These are phyloP conservation scores for Paulownia fortunei DNA, from an alignment of 257 asterid species.

Conservation along the genomic window DNA sequence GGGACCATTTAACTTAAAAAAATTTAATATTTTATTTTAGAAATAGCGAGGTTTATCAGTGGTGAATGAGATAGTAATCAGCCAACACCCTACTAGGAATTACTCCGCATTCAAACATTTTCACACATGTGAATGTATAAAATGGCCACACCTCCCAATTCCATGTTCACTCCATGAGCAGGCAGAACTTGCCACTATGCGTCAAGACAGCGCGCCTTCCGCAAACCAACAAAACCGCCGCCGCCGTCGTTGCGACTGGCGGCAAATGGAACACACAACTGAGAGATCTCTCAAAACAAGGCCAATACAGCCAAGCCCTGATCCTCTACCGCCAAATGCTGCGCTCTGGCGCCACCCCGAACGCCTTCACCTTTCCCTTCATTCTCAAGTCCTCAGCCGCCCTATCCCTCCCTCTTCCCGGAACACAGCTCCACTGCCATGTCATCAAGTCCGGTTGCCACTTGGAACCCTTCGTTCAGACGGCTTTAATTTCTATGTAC, in stretches of 20 bases:
- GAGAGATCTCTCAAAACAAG: slow-evolving; percentile 70
- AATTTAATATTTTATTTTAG: no score
- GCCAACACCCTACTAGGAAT: neutral
- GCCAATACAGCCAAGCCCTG: slow-evolving; percentile 60
- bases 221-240: slow-evolving; percentile 30
- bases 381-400: slow-evolving; percentile 77
- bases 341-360: slow-evolving; percentile 65
- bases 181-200: slow-evolving; percentile 30
- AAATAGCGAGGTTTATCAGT: no score
- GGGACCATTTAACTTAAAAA: no score
- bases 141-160: neutral
- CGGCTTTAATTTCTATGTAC: slow-evolving; percentile 69
- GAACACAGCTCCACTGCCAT: slow-evolving; percentile 72
- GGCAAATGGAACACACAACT: slow-evolving; percentile 73
- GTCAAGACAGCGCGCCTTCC: slow-evolving; percentile 24
- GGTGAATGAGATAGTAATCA: neutral
- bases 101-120: neutral
- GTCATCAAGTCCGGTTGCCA: slow-evolving; percentile 74
- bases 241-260: slow-evolving; percentile 27
- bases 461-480: slow-evolving; percentile 80
- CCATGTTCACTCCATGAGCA: slow-evolving; percentile 43
- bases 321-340: slow-evolving; percentile 74
- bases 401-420: slow-evolving; percentile 53
- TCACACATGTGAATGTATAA: neutral
- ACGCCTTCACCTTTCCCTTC: slow-evolving; percentile 91